Conservation (phyloP, 2,329 filamentous ascomycete species). For the Helotiales sp. region DNA sequence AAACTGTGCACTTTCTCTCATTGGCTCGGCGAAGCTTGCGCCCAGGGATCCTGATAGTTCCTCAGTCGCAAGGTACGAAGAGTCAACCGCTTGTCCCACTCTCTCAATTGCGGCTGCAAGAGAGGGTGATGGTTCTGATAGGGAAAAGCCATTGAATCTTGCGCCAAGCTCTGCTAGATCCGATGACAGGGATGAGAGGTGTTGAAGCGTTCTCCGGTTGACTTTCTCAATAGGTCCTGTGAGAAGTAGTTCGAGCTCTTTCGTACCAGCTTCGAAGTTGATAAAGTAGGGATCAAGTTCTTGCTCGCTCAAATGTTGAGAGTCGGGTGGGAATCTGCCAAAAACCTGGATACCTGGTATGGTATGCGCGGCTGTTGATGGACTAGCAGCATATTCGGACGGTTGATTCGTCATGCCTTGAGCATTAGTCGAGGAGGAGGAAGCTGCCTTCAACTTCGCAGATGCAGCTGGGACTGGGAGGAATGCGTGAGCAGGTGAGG, state of each 20-base stretch:
- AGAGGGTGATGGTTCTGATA: conserved; percentile 88
- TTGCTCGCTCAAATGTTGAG: conserved; percentile 78
- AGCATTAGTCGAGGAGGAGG: conserved; percentile 48
- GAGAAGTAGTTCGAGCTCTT: conserved; percentile 85
- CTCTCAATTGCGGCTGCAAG: conserved; percentile 93
- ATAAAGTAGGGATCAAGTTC: conserved; percentile 97
- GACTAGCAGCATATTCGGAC: conserved; percentile 52
- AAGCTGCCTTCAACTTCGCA: conserved; percentile 73
- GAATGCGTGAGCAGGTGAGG: conserved; percentile 82
- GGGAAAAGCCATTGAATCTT: conserved; percentile 94
- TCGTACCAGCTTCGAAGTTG: conserved; percentile 88
- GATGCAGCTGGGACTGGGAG: conserved; percentile 85
- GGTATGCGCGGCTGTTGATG: conserved; percentile 60
- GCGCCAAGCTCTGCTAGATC: conserved; percentile 93
- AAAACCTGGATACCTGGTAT: conserved; percentile 67
- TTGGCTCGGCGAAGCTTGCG: conserved; percentile 93
- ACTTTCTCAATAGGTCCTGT: conserved; percentile 97
- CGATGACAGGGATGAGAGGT: conserved; percentile 80
- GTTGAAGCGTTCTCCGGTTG: conserved; percentile 85
- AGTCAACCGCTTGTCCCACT: conserved; percentile 91
- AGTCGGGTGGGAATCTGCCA: conserved; percentile 81
- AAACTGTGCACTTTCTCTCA: conserved; percentile 97
- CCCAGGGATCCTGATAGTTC: conserved; percentile 88
- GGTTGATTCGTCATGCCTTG: conserved; percentile 62
- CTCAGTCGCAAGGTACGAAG: conserved; percentile 93